Evolutionary conservation across 2,329 filamentous ascomycete genomes (phyloP), one percentile per base, ranked within the genome.

Genomic region (Cadophora sp.): DNA sequence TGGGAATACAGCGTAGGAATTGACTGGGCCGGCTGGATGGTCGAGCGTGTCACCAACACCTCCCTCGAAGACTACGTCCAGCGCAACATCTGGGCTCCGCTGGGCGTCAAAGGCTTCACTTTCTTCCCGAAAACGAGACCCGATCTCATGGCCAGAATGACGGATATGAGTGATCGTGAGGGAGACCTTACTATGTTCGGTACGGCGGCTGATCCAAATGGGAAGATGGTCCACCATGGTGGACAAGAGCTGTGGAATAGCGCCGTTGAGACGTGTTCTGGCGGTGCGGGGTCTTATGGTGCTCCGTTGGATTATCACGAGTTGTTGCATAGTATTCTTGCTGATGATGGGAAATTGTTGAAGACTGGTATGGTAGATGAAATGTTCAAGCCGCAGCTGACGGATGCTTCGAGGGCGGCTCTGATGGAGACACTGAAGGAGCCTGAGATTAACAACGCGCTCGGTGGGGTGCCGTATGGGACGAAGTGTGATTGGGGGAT

Each of bases 1-100:
- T 91, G 87, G 85, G 82, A 86, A 65, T 91, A 91, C 24, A 81
- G 84, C 1, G 79, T 79, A 7, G 76, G 76, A 13, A 78, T 87
- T 8, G 85, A 87, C 71, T 88, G 84, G 85, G 85, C 83, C 0
- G 85, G 85, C 1, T 73, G 84, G 2, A 78, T 81, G 0, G 73
- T 87, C 0, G 81, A 86, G 70, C 80, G 85, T 11, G 65, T 73
- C n/a, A 51, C 33, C 39, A 64, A 68, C 16, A 66, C 68, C 0
- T 66, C 68, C 3, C 65, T 75, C 1, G 71, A 74, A 48, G 61
- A 47, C 7, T 87, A 86, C 68, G 71, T 87, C 18, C 79, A 83
- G 59, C 76, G 80, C 58, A 74, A 85, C 27, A 78, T 87, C 48
- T 83, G 71, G 71, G 67, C 27, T 14, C 73, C 73, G 5, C 65